Evolutionary conservation across 139 green algal species (phyloP).

Genomic region (Pycnococcus provasolii): DNA sequence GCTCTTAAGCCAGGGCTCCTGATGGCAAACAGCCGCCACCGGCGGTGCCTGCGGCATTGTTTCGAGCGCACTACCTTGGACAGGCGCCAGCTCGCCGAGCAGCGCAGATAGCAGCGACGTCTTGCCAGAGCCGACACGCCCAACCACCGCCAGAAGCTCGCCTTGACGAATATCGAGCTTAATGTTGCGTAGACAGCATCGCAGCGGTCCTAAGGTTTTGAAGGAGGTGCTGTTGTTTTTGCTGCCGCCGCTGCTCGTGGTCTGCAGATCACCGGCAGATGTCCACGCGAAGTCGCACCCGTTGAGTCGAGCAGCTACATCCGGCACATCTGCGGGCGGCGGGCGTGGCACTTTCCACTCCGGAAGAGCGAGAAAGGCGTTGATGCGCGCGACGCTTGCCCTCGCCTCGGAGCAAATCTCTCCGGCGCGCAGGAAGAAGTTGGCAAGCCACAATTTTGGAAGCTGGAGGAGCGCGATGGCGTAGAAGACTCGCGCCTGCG

Average conservation of each 20-base stretch:
- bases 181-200: not conserved
- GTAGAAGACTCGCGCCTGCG: not conserved
- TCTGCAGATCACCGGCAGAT: not conserved
- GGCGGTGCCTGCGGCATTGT: not conserved
- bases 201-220: not conserved
- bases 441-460: not conserved
- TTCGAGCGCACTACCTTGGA: not conserved
- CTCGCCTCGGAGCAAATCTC: not conserved
- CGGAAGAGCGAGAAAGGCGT: not conserved
- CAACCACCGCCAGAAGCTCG: slow-evolving; percentile 20
- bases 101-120: slow-evolving; percentile 33
- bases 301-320: not conserved
- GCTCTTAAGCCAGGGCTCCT: slow-evolving; percentile 26
- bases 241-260: not conserved
- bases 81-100: slow-evolving; percentile 25
- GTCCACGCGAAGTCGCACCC: not conserved
- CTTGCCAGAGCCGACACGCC: slow-evolving; percentile 33
- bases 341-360: not conserved
- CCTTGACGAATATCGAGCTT: not conserved
- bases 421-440: not conserved
- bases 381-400: not conserved
- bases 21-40: not conserved
- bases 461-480: not conserved
- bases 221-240: not conserved
- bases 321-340: not conserved